Conservation (phyloP, 768 basidiomycete genomes). For the Amanita thiersii region DNA sequence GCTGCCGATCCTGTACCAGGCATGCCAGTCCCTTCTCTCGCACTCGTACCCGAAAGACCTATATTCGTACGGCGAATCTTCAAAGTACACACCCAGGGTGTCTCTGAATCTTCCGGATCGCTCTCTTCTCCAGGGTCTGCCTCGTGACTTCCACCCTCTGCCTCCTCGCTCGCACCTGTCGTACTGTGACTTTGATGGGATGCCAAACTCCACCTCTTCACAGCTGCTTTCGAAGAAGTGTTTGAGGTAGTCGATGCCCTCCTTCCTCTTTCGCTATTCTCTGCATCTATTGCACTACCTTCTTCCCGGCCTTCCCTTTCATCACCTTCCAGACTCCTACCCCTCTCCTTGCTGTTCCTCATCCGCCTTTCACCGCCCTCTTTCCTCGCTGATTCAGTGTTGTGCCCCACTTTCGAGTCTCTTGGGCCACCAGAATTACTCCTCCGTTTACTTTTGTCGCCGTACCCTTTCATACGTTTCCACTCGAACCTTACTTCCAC, state of each 20-base stretch:
- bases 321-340: constrained; percentile 1
- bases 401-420: constrained; percentile 3
- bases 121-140: constrained; percentile 69
- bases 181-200: constrained; percentile 6
- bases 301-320: constrained; percentile 6
- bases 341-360: constrained; percentile 6
- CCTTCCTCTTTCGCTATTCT: constrained; percentile 30
- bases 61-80: constrained; percentile 42
- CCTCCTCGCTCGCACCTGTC: constrained; percentile 8
- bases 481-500: constrained; percentile 79
- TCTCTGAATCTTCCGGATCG: constrained; percentile 94
- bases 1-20: background rate
- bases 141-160: constrained; percentile 10
- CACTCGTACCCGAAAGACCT: constrained; percentile 7
- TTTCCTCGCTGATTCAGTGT: too few species aligned
- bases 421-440: constrained; percentile 4
- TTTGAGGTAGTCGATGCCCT: constrained; percentile 18
- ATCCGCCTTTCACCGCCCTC: background rate
- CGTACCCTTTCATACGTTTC: constrained; percentile 41
- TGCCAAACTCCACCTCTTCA: constrained; percentile 11
- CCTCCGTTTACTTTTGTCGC: constrained; percentile 14
- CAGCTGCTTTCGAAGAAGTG: constrained; percentile 18
- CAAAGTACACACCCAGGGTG: constrained; percentile 90
- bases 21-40: constrained; percentile 8
- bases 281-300: constrained; percentile 11